These are phyloP conservation scores for Xanthoparmelia taractica DNA, from an alignment of 495 filamentous ascomycete genomes.

Conservation along the genomic window DNA sequence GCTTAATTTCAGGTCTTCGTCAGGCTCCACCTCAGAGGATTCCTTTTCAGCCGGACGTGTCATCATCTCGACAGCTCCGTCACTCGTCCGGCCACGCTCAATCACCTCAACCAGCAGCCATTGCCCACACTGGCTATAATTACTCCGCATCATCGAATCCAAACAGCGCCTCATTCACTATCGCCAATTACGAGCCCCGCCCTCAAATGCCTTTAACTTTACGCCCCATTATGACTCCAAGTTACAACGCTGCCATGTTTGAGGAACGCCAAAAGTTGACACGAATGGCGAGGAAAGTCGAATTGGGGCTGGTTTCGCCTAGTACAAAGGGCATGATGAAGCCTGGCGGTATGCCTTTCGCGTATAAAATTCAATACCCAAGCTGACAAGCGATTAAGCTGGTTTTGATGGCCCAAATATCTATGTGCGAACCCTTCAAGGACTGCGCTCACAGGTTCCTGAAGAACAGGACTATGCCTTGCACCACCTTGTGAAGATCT, in stretches of 20 bases:
- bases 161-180: slow-evolving; percentile 41
- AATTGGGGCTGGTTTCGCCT: slow-evolving; percentile 19
- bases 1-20: slow-evolving; percentile 45
- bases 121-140: slow-evolving; percentile 27
- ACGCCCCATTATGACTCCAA: slow-evolving; percentile 61
- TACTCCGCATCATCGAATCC: slow-evolving; percentile 23
- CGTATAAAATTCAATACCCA: background rate
- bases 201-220: slow-evolving; percentile 49
- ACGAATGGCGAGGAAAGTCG: slow-evolving; percentile 26
- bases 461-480: slow-evolving; percentile 83
- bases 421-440: slow-evolving; percentile 72
- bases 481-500: slow-evolving; percentile 90
- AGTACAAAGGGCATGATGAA: slow-evolving; percentile 43
- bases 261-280: slow-evolving; percentile 39
- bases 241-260: slow-evolving; percentile 57
- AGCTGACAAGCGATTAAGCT: slow-evolving; percentile 31
- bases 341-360: slow-evolving; percentile 41
- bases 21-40: slow-evolving; percentile 71
- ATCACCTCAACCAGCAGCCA: slow-evolving; percentile 33
- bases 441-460: slow-evolving; percentile 69
- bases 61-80: slow-evolving; percentile 50
- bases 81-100: slow-evolving; percentile 44
- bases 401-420: slow-evolving; percentile 72
- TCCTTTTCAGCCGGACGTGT: slow-evolving; percentile 72
- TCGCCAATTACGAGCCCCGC: slow-evolving; percentile 53